Evolutionary conservation across 306 rosid species (phyloP), one percentile per base, ranked within the genome.

Genomic region (Vicia faba): DNA sequence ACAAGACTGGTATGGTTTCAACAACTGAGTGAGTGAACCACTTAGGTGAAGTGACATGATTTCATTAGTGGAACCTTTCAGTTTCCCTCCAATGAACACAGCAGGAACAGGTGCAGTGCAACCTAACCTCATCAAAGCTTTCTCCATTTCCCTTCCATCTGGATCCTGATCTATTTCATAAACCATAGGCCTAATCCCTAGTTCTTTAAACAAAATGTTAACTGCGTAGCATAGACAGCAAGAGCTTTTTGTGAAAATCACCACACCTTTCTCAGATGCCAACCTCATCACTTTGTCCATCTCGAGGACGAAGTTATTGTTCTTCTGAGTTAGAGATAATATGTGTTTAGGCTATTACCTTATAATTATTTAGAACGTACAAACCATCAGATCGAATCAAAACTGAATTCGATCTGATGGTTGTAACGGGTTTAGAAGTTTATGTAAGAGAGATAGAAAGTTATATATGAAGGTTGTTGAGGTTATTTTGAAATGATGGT

Each of bases 1-100:
- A 62, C 51, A 44, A 33, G 72, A 3, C 70, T 79, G 85, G 41
- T 80, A 84, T 26, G 89, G 87, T 75, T 75, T 80, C 44, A 95
- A 75, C 78, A 81, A 29, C 48, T 66, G 86, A 70, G 51, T 79
- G 67, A 95, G 87, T 50, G 76, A 69, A 18, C 99, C 97, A 43
- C 91, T 79, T 28, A 95, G 87, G 85, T 95, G 99, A 50, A 87
- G 92, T 16, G 99, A 95, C 99, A 95, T 90, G 82, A 95, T 80
- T 79, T 95, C 97, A 61, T 95, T 95, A 38, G 99, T 95, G 57
- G 97, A 95, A 43, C 99, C 99, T 18, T 68, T 77, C 13, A 95
- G 71, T 64, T 66, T 68, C 59, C 99, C 99, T 26, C 85, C 97
- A 8, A 95, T 95, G 96, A 95, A 95, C 41, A 95, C 97, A 0